phyloP scores from a whole-genome alignment of 495 filamentous ascomycete genomes.

The Lasiosphaeria hispida region DNA sequence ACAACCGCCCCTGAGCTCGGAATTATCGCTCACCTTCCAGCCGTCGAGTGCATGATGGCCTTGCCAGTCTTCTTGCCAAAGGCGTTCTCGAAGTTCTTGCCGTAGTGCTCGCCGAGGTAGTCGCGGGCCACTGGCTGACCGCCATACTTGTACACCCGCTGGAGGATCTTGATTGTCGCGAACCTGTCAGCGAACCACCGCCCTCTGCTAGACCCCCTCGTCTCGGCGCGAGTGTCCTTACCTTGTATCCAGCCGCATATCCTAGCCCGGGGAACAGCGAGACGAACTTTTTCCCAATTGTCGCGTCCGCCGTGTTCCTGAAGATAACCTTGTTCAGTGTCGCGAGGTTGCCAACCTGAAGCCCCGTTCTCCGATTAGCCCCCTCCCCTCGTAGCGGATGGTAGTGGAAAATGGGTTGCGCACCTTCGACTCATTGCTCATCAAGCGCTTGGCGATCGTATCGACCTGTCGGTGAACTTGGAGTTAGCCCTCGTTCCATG shows the following conservation, averaged over 20 bases:
- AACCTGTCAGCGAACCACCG: too few species aligned
- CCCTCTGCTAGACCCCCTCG: too few species aligned
- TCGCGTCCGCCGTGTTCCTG: conserved; percentile 76
- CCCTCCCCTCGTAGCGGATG: conserved; percentile 19
- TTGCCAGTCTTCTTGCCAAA: conserved; percentile 98
- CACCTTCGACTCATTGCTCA: conserved; percentile 91
- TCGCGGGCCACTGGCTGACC: conserved; percentile 95
- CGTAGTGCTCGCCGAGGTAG: conserved; percentile 79
- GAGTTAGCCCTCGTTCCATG: neutral
- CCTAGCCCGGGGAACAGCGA: conserved; percentile 95
- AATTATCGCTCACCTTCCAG: conserved; percentile 65
- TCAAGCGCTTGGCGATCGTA: conserved; percentile 96
- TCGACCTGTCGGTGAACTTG: conserved; percentile 71
- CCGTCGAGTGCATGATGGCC: conserved; percentile 95
- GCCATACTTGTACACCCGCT: conserved; percentile 98
- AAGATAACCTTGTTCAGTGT: conserved; percentile 89
- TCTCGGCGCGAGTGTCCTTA: neutral
- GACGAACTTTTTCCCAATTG: conserved; percentile 75
- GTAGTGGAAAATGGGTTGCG: neutral
- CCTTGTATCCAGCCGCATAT: conserved; percentile 96
- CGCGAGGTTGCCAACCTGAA: conserved; percentile 56
- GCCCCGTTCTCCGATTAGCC: neutral
- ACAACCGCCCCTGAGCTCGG: too few species aligned
- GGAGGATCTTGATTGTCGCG: conserved; percentile 54
- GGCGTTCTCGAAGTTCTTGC: conserved; percentile 74